Conservation (phyloP, 2,329 filamentous ascomycete genomes). For the Dendrostoma leiphaemia region DNA sequence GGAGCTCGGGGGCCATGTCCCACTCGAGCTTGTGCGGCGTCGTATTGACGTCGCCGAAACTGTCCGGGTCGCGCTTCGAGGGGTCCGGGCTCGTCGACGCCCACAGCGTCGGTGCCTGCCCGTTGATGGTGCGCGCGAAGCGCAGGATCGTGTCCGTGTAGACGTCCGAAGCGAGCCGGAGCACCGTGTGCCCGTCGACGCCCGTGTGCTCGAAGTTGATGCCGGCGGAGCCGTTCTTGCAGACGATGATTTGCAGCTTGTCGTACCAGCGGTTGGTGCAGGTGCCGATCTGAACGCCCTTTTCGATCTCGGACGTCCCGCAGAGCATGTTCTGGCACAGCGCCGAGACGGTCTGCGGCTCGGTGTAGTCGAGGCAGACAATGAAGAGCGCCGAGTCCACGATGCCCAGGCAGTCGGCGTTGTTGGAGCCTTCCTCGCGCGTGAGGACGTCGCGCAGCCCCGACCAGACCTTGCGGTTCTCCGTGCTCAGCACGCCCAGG, state of each 20-base stretch:
- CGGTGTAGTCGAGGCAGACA: constrained; percentile 88
- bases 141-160: constrained; percentile 97
- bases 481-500: constrained; percentile 88
- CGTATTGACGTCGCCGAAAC: constrained; percentile 89
- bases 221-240: constrained; percentile 95
- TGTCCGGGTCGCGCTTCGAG: constrained; percentile 83
- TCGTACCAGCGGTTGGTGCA: constrained; percentile 99
- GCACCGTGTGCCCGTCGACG: constrained; percentile 94
- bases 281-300: constrained; percentile 92
- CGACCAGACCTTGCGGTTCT: constrained; percentile 96
- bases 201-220: constrained; percentile 99
- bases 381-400: constrained; percentile 93
- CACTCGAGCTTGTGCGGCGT: constrained; percentile 96
- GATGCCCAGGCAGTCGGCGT: constrained; percentile 92
- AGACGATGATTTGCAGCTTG: constrained; percentile 98
- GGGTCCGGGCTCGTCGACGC: constrained; percentile 87
- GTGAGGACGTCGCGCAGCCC: constrained; percentile 84
- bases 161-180: constrained; percentile 92
- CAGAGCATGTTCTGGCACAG: constrained; percentile 99
- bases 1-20: constrained; percentile 93
- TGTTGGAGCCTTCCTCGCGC: constrained; percentile 84
- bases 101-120: constrained; percentile 88
- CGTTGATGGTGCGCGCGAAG: constrained; percentile 93
- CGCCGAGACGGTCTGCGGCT: constrained; percentile 74
- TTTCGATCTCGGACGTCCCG: constrained; percentile 86